A percentile compares a stretch with the other conserved stretches of the same genome.
Conservation (phyloP, 2,329 filamentous ascomycete genomes). For the Paraphaeosphaeria sporulosa region DNA sequence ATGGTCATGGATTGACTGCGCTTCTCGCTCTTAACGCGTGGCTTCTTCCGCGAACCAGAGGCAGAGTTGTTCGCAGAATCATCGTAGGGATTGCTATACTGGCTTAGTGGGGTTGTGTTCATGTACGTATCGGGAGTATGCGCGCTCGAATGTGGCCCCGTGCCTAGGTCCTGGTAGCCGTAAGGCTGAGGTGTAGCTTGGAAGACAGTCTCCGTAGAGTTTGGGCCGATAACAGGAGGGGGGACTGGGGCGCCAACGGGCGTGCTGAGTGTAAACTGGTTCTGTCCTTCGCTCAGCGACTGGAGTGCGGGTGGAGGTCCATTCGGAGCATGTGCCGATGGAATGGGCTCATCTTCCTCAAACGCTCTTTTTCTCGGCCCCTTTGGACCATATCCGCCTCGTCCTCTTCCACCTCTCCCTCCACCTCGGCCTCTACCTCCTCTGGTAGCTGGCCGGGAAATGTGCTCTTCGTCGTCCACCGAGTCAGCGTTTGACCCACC, state of each 20-base stretch:
- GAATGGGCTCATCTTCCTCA: slow-evolving; percentile 30
- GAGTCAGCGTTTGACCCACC: slow-evolving; percentile 35
- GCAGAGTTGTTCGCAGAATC: slow-evolving; percentile 29
- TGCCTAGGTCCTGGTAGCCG: slow-evolving; percentile 26
- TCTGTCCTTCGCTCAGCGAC: slow-evolving; percentile 48
- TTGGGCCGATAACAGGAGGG: slow-evolving; percentile 31
- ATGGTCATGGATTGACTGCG: slow-evolving; percentile 54
- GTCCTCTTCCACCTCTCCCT: slow-evolving; percentile 55
- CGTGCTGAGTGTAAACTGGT: slow-evolving; percentile 46
- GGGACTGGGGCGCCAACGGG: slow-evolving; percentile 24
- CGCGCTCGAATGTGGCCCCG: slow-evolving; percentile 30
- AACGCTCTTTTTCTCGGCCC: slow-evolving; percentile 52
- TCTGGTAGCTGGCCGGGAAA: slow-evolving; percentile 35
- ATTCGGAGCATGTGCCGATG: slow-evolving; percentile 32
- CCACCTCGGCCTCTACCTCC: slow-evolving; percentile 53
- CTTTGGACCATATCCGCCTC: slow-evolving; percentile 59
- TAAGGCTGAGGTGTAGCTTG: slow-evolving; percentile 44
- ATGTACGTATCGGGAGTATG: slow-evolving; percentile 45
- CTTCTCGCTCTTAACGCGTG: slow-evolving; percentile 54
- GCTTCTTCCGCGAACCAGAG: slow-evolving; percentile 42
- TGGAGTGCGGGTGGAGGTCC: slow-evolving; percentile 39
- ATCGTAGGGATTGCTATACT: slow-evolving; percentile 42
- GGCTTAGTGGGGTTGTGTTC: slow-evolving; percentile 43
- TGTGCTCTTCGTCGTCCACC: slow-evolving; percentile 39
- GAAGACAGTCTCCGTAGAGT: slow-evolving; percentile 44